phyloP scores from a whole-genome alignment of 106 monocot genomes.

The Phalaenopsis equestris region DNA sequence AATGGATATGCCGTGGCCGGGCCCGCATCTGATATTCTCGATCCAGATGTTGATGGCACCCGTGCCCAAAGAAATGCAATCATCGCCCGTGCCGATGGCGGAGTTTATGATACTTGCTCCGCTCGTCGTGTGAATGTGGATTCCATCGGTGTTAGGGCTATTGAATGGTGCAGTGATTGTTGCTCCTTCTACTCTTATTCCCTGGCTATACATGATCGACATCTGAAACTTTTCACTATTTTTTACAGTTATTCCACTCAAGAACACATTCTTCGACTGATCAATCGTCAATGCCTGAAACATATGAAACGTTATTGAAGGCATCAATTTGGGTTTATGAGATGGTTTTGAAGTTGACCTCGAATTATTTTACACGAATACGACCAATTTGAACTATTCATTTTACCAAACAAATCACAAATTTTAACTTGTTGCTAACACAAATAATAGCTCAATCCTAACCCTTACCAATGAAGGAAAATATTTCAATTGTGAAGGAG shows the following conservation, averaged over 20 bases:
- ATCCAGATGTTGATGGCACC: slow-evolving; percentile 21
- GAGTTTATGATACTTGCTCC: slow-evolving; percentile 12
- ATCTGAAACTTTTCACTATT: slow-evolving; percentile 25
- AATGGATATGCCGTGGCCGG: slow-evolving; percentile 36
- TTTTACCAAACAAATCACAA: no score
- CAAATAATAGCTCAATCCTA: no score
- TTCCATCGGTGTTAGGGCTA: slow-evolving; percentile 42
- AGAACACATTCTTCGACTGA: slow-evolving; percentile 7
- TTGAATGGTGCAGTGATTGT: slow-evolving; percentile 16
- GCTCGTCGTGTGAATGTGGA: slow-evolving; percentile 26
- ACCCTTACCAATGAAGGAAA: no score
- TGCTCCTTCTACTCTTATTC: not conserved
- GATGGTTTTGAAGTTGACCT: no score
- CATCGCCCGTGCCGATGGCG: slow-evolving; percentile 28
- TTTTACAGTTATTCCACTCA: slow-evolving; percentile 3
- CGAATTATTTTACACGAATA: no score
- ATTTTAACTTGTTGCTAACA: no score
- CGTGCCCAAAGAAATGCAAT: slow-evolving; percentile 33
- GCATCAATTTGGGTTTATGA: no score
- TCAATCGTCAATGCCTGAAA: slow-evolving; percentile 15
- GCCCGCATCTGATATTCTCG: slow-evolving; percentile 27
- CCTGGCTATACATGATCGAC: slow-evolving; percentile 6
- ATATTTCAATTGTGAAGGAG: no score
- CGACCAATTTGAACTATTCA: no score
- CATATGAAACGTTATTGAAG: no score